Evolutionary conservation across 1,284 basidiomycete genomes (phyloP), one percentile per base, ranked within the genome.

Genomic region (Microbotryum silenes-acaulis): DNA sequence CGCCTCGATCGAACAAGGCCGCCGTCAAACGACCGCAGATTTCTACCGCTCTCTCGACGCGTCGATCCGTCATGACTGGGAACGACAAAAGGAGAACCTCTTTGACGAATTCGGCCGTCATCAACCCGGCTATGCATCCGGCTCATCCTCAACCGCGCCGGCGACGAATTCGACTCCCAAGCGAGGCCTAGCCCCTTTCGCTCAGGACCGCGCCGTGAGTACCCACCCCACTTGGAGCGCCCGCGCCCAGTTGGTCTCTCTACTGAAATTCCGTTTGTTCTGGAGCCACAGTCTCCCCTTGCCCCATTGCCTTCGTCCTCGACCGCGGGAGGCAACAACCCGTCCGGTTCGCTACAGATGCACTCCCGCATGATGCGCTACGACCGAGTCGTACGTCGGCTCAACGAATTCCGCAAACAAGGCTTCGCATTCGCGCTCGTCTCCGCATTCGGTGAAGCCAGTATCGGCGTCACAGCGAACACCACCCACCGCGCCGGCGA

Each of bases 341-440:
- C 64, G 12, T 56, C 60, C 12, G 44, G 64, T 8, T 63, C 67
- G 10, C 62, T 72, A 12, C 70, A 71, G 59, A 78, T 77, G 75
- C 92, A 94, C 76, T 86, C 82, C 74, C 91, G 91, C 77, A 93
- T 94, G 90, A 89, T 93, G 83, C 85, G 84, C n/a, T 97, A 94
- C 74, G 88, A 91, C 75, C 83, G 83, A 60, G 85, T 89, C 37
- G 79, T 94, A 49, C 77, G 81, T 20, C 83, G 87, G 42, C 76
- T 91, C 53, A 92, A 90, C 74, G 77, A 82, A 53, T 82, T 88
- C 8, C 79, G 89, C 51, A 78, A 86, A 18, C 81, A 85, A 20
- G 85, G 83, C 7, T 83, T 80, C 9, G 86, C 87, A 0, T 90
- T 82, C 72, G 87, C 87, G 3, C 79, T 91, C 60, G 77, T 90